Evolutionary conservation across 2,329 filamentous ascomycete species (phyloP).

Genomic region (Pseudogymnoascus sp.): DNA sequence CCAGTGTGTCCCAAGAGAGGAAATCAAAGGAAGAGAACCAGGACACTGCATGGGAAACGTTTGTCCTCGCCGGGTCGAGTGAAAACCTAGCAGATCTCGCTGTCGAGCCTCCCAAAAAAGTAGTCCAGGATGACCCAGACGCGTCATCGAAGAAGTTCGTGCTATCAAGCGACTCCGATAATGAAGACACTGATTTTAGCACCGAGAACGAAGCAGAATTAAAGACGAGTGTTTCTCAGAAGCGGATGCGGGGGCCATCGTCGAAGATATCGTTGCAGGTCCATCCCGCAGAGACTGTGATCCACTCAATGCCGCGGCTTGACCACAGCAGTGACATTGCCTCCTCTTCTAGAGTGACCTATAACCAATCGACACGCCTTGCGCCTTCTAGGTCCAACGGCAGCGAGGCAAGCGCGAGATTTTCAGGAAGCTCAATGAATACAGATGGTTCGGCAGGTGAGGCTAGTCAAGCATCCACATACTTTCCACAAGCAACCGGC

Average conservation of each 20-base stretch:
- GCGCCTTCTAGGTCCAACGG: neutral
- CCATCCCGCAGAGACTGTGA: neutral
- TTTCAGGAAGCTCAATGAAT: neutral
- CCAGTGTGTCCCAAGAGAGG: neutral
- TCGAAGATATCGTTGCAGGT: neutral
- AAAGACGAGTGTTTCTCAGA: neutral
- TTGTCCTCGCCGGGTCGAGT: neutral
- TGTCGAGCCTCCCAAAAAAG: neutral
- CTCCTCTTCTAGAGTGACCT: neutral
- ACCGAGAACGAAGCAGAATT: neutral
- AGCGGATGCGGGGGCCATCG: neutral
- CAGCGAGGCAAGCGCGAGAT: neutral
- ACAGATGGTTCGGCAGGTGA: neutral
- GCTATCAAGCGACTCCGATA: slow-evolving; percentile 19
- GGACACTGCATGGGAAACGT: neutral
- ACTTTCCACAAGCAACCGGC: neutral
- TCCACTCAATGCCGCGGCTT: neutral
- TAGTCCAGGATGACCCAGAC: slow-evolving; percentile 13
- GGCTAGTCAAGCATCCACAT: neutral
- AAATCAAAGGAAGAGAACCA: neutral
- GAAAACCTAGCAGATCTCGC: neutral
- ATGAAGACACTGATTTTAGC: neutral
- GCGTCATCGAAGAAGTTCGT: slow-evolving; percentile 25
- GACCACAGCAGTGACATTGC: neutral
- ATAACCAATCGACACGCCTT: neutral